Base-by-base conservation (phyloP, 106 monocot genomes). In the Cymbidium sinense region DNA sequence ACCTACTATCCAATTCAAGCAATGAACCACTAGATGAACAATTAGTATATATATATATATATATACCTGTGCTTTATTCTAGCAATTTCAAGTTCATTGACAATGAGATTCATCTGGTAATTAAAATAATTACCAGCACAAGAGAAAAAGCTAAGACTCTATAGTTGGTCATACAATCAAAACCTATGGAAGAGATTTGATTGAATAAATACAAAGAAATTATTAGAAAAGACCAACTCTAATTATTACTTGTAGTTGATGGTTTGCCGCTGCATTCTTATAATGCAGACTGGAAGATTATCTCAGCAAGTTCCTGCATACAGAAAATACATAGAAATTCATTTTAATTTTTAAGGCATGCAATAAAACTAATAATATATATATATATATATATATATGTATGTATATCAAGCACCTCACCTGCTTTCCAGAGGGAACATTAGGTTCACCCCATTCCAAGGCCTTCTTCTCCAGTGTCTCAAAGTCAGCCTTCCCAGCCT, bases 401-500 rank as follows among this genome's bases (percentile, higher is more conserved):
- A 39, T 39, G 37, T 39, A 39, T 4, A 39, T 79, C 8, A 55
- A 9, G 77, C 47, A 47, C 37, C 37, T n/a, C 79, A 94, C 99
- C 99, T 99, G 99, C 83, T 95, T 99, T 41, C 84, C 99, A 76
- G 99, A 99, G 19, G 92, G 28, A 81, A 99, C 90, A 75, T 74
- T 52, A 27, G 95, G 92, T 52, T 99, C 99, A 6, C 87, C 99
- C 88, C 81, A 92, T 76, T 99, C 92, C 81, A 95, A 78, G 73
- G 85, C 92, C 80, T 90, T 93, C 87, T 93, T 92, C 79, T 99
- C 94, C 71, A 99, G 89, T 8, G 87, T 90, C 83, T 87, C 92
- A 70, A 99, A 95, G 83, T 99, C 95, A 34, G 80, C 90, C 74
- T 89, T 92, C 70, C 94, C 99, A 80, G 92, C 95, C 99, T 99